Evolutionary conservation across 352 stramenopile genomes (phyloP).

Genomic region (Pythium graminicola): DNA sequence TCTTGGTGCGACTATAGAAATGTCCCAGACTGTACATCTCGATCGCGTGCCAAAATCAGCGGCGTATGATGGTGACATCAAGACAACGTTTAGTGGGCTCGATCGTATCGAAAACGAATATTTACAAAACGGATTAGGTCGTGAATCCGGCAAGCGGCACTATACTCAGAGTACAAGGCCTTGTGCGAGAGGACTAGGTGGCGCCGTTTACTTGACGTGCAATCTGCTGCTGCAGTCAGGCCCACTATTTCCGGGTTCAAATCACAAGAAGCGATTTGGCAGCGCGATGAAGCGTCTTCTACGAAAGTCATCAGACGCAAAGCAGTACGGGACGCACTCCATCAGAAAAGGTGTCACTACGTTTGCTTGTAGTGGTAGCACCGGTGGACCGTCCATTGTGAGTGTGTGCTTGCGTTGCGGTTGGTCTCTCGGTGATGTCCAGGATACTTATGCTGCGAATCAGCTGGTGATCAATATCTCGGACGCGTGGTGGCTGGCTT

Average conservation of each 20-base stretch:
- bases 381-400: neutral
- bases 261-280: neutral
- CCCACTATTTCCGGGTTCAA: neutral
- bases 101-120: neutral
- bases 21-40: too few relatives aligned
- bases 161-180: neutral
- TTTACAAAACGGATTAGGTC: neutral
- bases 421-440: conserved; percentile 5
- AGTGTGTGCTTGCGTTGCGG: conserved; percentile 13
- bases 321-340: conserved; percentile 3
- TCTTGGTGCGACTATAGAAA: too few relatives aligned
- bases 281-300: neutral
- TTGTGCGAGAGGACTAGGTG: conserved; percentile 1
- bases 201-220: conserved; percentile 7
- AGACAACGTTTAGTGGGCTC: conserved; percentile 1
- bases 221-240: neutral
- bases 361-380: conserved; percentile 12
- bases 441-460: conserved; percentile 14
- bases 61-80: neutral
- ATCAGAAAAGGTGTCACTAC: conserved; percentile 10
- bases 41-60: too few relatives aligned
- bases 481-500: conserved; percentile 8
- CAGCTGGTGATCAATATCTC: conserved; percentile 6
- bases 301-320: neutral
- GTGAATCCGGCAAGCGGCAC: neutral